Evolutionary conservation across 345 rosid genomes (phyloP), one percentile per base, ranked within the genome.

Genomic region (Acer saccharum): DNA sequence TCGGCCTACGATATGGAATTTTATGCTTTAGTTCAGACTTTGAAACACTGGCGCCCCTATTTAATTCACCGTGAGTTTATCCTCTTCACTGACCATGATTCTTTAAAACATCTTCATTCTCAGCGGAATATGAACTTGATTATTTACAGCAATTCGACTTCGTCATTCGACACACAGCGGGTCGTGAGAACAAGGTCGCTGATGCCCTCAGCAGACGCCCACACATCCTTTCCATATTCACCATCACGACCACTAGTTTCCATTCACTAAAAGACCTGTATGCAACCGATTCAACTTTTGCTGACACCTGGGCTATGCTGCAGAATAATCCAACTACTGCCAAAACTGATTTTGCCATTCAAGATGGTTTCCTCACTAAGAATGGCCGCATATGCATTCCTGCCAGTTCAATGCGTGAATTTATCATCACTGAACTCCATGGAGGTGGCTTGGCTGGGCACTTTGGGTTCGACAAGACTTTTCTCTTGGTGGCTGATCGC

Each of bases 1-100:
- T 60, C 65, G 3, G 9, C 65, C 6, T 60, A 60, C 20, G 65
- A 60, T 60, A 16, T 18, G 23, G 57, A 13, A 3, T 52, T 52
- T 52, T 52, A 52, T 52, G 57, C 57, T 1, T 13, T 52, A 18
- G 18, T 66, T 10, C 69, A 39, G n/a, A 39, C 41, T 32, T 66
- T 66, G 18, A 27, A 66, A 39, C 39, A 66, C n/a, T 12, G 41
- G 69, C 41, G 46, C 4, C 16, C 18, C 8, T 66, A 66, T 39
- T 27, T 66, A 23, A 9, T 66, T 66, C 69, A 32, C 6, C 41
- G 46, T 27, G 69, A 66, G 69, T 66, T 66, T 39, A 27, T 66
- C 16, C 69, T 66, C 3, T 25, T 66, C 46, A 66, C 17, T 25
- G n/a, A 66, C 18, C 41, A 66, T 32, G 43, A 23, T 27, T 27